A percentile compares a stretch with the other conserved stretches of the same genome.
These are phyloP conservation scores for Aspergillus pseudotamarii DNA, from an alignment of 2,329 filamentous ascomycete genomes.

Conservation along the genomic window DNA sequence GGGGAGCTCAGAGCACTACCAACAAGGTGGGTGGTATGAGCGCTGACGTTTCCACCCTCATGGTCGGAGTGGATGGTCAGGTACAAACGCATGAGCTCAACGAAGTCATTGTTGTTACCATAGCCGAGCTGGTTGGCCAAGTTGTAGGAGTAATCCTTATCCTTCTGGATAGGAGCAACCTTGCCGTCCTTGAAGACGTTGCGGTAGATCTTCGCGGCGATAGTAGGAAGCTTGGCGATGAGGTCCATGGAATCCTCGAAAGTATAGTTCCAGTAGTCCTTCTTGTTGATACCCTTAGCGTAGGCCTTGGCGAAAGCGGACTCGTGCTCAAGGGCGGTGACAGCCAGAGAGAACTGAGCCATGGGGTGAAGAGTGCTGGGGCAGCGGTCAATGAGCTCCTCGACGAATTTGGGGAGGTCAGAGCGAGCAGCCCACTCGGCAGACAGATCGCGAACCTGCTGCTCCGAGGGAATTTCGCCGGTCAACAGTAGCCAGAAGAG, in stretches of 20 bases:
- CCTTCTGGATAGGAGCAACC: slow-evolving; percentile 92
- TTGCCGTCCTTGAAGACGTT: slow-evolving; percentile 99
- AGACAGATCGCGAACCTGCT: slow-evolving; percentile 97
- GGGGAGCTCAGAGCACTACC: slow-evolving; percentile 95
- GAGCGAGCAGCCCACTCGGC: slow-evolving; percentile 98
- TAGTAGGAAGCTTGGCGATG: slow-evolving; percentile 98
- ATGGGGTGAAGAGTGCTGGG: slow-evolving; percentile 98
- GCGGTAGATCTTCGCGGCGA: slow-evolving; percentile 98
- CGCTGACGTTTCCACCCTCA: slow-evolving; percentile 98
- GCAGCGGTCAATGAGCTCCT: slow-evolving; percentile 99
- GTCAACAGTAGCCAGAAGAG: slow-evolving; percentile 99
- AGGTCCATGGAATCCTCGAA: slow-evolving; percentile 99
- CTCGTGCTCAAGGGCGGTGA: slow-evolving; percentile 97
- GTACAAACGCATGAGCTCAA: slow-evolving; percentile 98
- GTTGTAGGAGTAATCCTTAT: slow-evolving; percentile 99
- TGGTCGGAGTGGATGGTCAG: slow-evolving; percentile 99
- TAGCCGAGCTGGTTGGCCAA: slow-evolving; percentile 99
- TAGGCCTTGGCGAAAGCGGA: slow-evolving; percentile 98
- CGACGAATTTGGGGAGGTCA: slow-evolving; percentile 95
- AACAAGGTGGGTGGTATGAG: slow-evolving; percentile 98
- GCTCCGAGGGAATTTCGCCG: slow-evolving; percentile 94
- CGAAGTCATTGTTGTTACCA: slow-evolving; percentile 90
- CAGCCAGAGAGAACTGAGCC: slow-evolving; percentile 98
- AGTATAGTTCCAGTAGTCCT: slow-evolving; percentile 99
- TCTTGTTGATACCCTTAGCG: slow-evolving; percentile 98